Conservation (phyloP, 805 yeast species). For the Blastobotrys robertii region DNA sequence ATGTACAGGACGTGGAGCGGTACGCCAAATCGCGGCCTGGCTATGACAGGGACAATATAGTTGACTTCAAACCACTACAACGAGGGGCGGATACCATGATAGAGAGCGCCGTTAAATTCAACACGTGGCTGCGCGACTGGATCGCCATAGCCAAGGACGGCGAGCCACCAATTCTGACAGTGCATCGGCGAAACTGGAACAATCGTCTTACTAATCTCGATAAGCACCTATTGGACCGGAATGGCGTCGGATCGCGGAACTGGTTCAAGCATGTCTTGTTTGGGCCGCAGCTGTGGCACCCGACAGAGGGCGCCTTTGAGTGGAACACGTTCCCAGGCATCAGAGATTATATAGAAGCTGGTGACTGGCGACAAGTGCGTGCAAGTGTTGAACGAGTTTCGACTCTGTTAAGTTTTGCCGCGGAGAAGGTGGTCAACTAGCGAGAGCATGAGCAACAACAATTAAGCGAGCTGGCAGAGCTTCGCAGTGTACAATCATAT, state of each 20-base stretch:
- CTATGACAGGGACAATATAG: constrained; percentile 6
- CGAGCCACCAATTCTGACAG: constrained; percentile 64
- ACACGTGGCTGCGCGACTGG: constrained; percentile 59
- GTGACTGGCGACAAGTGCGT: constrained; percentile 47
- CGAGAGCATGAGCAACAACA: neutral
- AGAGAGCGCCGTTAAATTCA: constrained; percentile 38
- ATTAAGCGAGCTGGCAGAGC: neutral
- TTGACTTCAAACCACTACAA: constrained; percentile 25
- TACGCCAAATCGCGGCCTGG: constrained; percentile 14
- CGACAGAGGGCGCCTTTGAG: constrained; percentile 34
- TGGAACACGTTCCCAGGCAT: constrained; percentile 70
- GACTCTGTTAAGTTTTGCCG: constrained; percentile 13
- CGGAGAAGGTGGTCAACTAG: constrained; percentile 7
- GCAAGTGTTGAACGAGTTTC: constrained; percentile 12
- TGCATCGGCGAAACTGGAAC: constrained; percentile 75
- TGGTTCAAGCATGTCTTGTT: constrained; percentile 60
- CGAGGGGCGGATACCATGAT: constrained; percentile 32
- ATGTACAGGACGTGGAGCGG: constrained; percentile 37
- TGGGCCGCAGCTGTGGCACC: constrained; percentile 59
- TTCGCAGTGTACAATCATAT: neutral
- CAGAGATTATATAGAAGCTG: constrained; percentile 50
- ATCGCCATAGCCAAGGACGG: constrained; percentile 39
- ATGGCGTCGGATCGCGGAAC: constrained; percentile 40
- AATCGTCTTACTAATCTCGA: constrained; percentile 50
- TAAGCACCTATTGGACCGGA: constrained; percentile 38